Conservation (phyloP, 2,329 filamentous ascomycete species). For the Arthrobotrys iridis region DNA sequence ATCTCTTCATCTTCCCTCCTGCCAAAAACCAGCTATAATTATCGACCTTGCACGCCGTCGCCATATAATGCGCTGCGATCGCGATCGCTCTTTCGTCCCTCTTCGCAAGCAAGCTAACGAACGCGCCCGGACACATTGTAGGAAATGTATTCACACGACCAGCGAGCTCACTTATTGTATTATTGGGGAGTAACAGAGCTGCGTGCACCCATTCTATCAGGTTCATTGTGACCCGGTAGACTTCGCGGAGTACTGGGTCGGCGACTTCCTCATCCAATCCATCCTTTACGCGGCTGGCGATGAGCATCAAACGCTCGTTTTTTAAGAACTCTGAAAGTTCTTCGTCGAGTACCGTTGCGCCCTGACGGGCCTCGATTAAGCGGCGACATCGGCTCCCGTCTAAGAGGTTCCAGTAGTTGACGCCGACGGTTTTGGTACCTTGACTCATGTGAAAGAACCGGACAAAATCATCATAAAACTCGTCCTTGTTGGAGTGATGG, state of each 20-base stretch:
- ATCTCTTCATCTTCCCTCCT: slow-evolving; percentile 50
- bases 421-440: slow-evolving; percentile 38
- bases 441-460: slow-evolving; percentile 47
- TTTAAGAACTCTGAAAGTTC: slow-evolving; percentile 43
- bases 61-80: slow-evolving; percentile 51
- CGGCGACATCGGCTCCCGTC: slow-evolving; percentile 27
- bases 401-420: slow-evolving; percentile 35
- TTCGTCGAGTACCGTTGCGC: slow-evolving; percentile 43
- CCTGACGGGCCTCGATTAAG: slow-evolving; percentile 38
- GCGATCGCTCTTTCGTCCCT: slow-evolving; percentile 47
- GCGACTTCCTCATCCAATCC: slow-evolving; percentile 26
- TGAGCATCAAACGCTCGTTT: slow-evolving; percentile 42
- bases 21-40: slow-evolving; percentile 53
- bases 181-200: slow-evolving; percentile 20
- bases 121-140: slow-evolving; percentile 47
- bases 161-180: slow-evolving; percentile 30
- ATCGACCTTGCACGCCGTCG: slow-evolving; percentile 51
- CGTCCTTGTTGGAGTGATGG: slow-evolving; percentile 47
- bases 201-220: slow-evolving; percentile 54
- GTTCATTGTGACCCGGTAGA: slow-evolving; percentile 33
- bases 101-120: slow-evolving; percentile 28
- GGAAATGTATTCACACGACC: slow-evolving; percentile 46
- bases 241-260: slow-evolving; percentile 24
- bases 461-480: slow-evolving; percentile 51
- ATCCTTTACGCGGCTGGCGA: slow-evolving; percentile 40